A percentile compares a stretch with the other conserved stretches of the same genome.
Conservation (phyloP, 768 basidiomycete genomes). For the Boletus rubropictus region DNA sequence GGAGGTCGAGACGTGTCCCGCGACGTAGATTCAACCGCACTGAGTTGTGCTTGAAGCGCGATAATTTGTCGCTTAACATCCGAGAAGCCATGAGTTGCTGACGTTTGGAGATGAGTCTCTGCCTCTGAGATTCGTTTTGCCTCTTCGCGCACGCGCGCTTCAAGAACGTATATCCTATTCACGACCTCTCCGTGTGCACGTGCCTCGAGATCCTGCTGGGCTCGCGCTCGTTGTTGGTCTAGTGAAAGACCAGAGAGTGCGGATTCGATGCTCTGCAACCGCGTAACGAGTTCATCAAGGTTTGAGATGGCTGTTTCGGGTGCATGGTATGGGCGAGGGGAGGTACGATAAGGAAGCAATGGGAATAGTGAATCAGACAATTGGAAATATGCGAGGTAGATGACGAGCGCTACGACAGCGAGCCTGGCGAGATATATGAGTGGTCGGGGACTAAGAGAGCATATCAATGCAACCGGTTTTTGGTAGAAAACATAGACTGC, state of each 20-base stretch:
- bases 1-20: slow-evolving; percentile 14
- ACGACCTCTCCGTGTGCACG: slow-evolving; percentile 47
- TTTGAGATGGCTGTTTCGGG: slow-evolving; percentile 60
- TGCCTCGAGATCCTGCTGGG: slow-evolving; percentile 48
- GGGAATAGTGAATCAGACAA: slow-evolving; percentile 35
- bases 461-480: slow-evolving; percentile 42
- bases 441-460: slow-evolving; percentile 30
- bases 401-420: slow-evolving; percentile 35
- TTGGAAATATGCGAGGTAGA: slow-evolving; percentile 43
- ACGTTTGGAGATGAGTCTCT: slow-evolving; percentile 43
- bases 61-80: slow-evolving; percentile 54
- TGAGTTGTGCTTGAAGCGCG: slow-evolving; percentile 40
- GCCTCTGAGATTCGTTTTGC: slow-evolving; percentile 47
- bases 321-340: slow-evolving; percentile 39
- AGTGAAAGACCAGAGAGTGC: slow-evolving; percentile 54
- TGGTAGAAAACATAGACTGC: slow-evolving; percentile 43
- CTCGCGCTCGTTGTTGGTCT: slow-evolving; percentile 47
- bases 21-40: slow-evolving; percentile 24
- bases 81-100: slow-evolving; percentile 41
- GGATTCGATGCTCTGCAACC: slow-evolving; percentile 59
- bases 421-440: slow-evolving; percentile 37
- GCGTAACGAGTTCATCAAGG: slow-evolving; percentile 56
- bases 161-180: slow-evolving; percentile 51
- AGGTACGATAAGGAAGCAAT: slow-evolving; percentile 31
- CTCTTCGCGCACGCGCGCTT: slow-evolving; percentile 45